Conservation (phyloP, 441 rosid genomes). For the Melastoma candidum region DNA sequence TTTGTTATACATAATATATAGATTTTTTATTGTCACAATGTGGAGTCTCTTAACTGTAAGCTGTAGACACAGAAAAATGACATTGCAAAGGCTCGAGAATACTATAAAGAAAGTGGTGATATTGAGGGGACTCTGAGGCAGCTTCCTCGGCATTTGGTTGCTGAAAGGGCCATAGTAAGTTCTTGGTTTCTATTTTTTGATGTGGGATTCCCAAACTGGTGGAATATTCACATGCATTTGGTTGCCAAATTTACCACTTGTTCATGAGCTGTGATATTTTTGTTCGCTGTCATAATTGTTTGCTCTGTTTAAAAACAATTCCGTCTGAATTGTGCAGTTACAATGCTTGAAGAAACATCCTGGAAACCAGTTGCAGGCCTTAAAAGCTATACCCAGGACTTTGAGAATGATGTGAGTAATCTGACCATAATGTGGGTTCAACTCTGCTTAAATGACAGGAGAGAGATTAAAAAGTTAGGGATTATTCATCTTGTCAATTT, state of each 20-base stretch:
- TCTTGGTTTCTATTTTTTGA: not conserved
- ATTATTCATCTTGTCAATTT: too few relatives aligned
- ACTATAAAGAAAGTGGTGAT: conserved; percentile 69
- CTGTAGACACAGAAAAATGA: conserved; percentile 56
- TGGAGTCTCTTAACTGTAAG: conserved; percentile 42
- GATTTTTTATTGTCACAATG: not conserved
- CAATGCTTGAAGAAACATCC: conserved; percentile 91
- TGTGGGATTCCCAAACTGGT: not conserved
- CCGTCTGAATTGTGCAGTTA: conserved; percentile 35
- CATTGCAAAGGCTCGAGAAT: conserved; percentile 50
- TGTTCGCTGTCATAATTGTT: not conserved
- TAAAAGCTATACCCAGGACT: conserved; percentile 91
- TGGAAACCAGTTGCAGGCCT: conserved; percentile 84
- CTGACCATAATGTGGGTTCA: not conserved
- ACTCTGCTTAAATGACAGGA: not conserved
- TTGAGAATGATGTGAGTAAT: conserved; percentile 87
- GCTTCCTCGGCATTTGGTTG: conserved; percentile 76
- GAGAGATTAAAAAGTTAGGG: too few relatives aligned
- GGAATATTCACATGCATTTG: too few relatives aligned
- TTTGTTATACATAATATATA: too few relatives aligned
- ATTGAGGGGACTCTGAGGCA: conserved; percentile 84
- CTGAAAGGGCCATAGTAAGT: conserved; percentile 91
- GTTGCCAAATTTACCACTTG: too few relatives aligned
- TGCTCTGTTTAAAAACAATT: conserved; percentile 4
- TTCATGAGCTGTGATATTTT: not conserved